Conservation (phyloP, 306 rosid genomes). For the Senna tora region DNA sequence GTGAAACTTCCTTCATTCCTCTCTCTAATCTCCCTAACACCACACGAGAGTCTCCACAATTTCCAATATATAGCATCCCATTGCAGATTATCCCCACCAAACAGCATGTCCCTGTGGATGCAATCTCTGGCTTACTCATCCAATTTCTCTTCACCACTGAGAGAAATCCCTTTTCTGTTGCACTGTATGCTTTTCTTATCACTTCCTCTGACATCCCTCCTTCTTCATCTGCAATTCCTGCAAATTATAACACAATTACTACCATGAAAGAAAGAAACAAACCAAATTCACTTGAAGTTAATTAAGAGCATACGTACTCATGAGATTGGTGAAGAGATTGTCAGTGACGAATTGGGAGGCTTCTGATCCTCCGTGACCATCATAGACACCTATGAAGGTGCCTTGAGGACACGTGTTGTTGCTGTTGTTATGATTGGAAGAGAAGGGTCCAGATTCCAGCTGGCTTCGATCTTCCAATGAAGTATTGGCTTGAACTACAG, state of each 20-base stretch:
- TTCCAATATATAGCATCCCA: constrained; percentile 70
- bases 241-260: constrained; percentile 26
- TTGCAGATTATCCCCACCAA: constrained; percentile 80
- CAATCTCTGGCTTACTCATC: constrained; percentile 74
- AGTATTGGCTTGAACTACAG: constrained; percentile 83
- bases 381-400: constrained; percentile 86
- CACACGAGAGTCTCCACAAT: constrained; percentile 81
- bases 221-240: constrained; percentile 69
- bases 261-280: too few species aligned
- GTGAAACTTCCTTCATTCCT: constrained; percentile 62
- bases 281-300: too few species aligned
- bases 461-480: constrained; percentile 85
- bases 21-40: constrained; percentile 76
- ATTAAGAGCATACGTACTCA: constrained; percentile 60
- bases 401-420: constrained; percentile 65
- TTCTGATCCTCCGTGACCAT: constrained; percentile 92
- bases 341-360: constrained; percentile 83
- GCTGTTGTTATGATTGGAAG: constrained; percentile 43
- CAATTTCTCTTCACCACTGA: constrained; percentile 74
- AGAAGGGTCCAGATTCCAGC: constrained; percentile 80
- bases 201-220: constrained; percentile 68
- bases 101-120: constrained; percentile 86
- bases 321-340: constrained; percentile 70
- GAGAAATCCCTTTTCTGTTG: constrained; percentile 80
- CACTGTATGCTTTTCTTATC: constrained; percentile 60